phyloP scores from a whole-genome alignment of 1,139 yeast genomes.

The Candida labiduridarum region DNA sequence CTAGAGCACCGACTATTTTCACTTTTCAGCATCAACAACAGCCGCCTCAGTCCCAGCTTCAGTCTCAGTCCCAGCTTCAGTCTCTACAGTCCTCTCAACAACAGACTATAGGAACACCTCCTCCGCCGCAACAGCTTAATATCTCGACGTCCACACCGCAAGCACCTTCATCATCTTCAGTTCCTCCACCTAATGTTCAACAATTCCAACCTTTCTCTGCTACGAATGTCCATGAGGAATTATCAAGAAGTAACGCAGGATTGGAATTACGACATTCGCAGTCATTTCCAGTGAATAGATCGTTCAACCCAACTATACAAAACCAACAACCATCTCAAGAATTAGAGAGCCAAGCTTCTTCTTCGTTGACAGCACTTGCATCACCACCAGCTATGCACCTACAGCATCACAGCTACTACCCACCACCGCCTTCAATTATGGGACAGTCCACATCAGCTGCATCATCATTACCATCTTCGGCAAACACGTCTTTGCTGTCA shows the following conservation, averaged over 20 bases:
- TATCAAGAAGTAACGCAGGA: neutral
- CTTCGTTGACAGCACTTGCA: neutral
- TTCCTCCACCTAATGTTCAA: neutral
- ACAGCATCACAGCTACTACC: neutral
- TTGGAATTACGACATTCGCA: constrained; percentile 3
- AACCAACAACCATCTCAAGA: neutral
- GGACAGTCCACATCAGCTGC: neutral
- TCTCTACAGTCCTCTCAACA: neutral
- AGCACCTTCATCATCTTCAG: neutral
- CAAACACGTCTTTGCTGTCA: constrained; percentile 6
- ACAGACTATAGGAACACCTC: neutral
- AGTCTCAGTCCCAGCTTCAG: neutral
- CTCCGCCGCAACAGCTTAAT: neutral
- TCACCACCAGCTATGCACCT: neutral
- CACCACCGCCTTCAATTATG: neutral
- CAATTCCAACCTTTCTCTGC: neutral
- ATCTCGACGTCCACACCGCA: neutral
- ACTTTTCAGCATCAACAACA: constrained; percentile 1
- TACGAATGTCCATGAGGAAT: neutral
- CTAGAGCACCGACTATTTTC: neutral
- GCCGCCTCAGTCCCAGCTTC: neutral
- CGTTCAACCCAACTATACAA: neutral
- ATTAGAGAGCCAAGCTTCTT: neutral
- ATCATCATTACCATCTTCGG: neutral
- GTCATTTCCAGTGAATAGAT: neutral